These are phyloP conservation scores for Cenococcum geophilum DNA, from an alignment of 495 filamentous ascomycete species.

Conservation along the genomic window DNA sequence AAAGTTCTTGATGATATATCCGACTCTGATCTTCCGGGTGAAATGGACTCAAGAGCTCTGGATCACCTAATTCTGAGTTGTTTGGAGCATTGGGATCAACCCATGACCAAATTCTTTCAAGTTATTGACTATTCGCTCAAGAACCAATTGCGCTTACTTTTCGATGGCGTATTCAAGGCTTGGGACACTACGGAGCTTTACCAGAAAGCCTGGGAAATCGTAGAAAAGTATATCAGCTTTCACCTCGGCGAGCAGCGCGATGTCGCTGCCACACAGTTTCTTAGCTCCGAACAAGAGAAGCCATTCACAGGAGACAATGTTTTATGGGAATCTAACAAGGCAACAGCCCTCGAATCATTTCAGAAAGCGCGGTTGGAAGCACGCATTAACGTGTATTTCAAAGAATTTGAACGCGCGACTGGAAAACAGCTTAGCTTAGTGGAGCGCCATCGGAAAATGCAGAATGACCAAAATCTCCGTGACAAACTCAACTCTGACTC, in stretches of 20 bases:
- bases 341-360: neutral
- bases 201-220: slow-evolving; percentile 7
- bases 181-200: slow-evolving; percentile 25
- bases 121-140: neutral
- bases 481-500: slow-evolving; percentile 39
- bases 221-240: slow-evolving; percentile 2
- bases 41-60: slow-evolving; percentile 37
- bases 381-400: slow-evolving; percentile 16
- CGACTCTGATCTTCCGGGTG: slow-evolving; percentile 33
- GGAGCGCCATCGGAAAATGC: neutral
- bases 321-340: slow-evolving; percentile 5
- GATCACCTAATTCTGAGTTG: slow-evolving; percentile 28
- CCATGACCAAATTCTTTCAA: neutral
- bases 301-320: slow-evolving; percentile 11
- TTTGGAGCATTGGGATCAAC: slow-evolving; percentile 14
- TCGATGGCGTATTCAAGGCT: slow-evolving; percentile 15
- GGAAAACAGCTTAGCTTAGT: neutral
- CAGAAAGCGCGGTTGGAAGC: neutral
- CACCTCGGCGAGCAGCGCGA: slow-evolving; percentile 11
- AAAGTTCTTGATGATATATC: slow-evolving; percentile 34
- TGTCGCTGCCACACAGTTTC: slow-evolving; percentile 7
- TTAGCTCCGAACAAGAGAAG: slow-evolving; percentile 8
- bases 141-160: neutral
- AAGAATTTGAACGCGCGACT: neutral
- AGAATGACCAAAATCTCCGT: slow-evolving; percentile 6